These are phyloP conservation scores for Xylaria sp. DNA, from an alignment of 2,329 filamentous ascomycete genomes.

Conservation along the genomic window DNA sequence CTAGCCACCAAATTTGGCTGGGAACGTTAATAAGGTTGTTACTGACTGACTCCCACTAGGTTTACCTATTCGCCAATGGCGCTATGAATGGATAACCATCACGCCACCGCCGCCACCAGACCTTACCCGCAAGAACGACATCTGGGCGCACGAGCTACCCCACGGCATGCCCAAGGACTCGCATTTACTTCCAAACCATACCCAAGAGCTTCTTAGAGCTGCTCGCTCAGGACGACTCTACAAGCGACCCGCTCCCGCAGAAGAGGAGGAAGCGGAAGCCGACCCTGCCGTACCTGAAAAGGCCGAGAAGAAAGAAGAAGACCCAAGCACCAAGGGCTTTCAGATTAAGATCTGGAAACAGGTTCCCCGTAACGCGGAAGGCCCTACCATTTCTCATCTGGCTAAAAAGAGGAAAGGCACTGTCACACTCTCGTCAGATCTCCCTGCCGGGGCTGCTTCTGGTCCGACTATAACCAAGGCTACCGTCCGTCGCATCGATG, in stretches of 20 bases:
- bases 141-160: slow-evolving; percentile 80
- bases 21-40: not conserved
- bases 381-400: slow-evolving; percentile 62
- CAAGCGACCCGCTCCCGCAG: slow-evolving; percentile 73
- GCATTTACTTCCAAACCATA: slow-evolving; percentile 79
- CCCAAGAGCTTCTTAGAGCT: slow-evolving; percentile 83
- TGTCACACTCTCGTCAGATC: slow-evolving; percentile 66
- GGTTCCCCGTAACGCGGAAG: slow-evolving; percentile 68
- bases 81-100: slow-evolving; percentile 75
- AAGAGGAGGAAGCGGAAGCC: slow-evolving; percentile 68
- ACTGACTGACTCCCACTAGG: slow-evolving; percentile 58
- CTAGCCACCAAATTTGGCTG: too few species aligned
- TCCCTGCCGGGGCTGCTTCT: slow-evolving; percentile 57
- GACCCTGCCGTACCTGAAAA: slow-evolving; percentile 62
- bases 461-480: slow-evolving; percentile 77
- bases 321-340: slow-evolving; percentile 64
- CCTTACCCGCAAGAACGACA: slow-evolving; percentile 69
- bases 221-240: slow-evolving; percentile 81
- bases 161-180: slow-evolving; percentile 87
- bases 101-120: slow-evolving; percentile 74
- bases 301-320: slow-evolving; percentile 71
- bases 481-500: slow-evolving; percentile 81
- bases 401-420: slow-evolving; percentile 71
- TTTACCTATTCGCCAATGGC: slow-evolving; percentile 91
- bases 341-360: slow-evolving; percentile 71